These are phyloP conservation scores for Pyrenophora teres DNA, from an alignment of 2,329 filamentous ascomycete species.

Conservation along the genomic window DNA sequence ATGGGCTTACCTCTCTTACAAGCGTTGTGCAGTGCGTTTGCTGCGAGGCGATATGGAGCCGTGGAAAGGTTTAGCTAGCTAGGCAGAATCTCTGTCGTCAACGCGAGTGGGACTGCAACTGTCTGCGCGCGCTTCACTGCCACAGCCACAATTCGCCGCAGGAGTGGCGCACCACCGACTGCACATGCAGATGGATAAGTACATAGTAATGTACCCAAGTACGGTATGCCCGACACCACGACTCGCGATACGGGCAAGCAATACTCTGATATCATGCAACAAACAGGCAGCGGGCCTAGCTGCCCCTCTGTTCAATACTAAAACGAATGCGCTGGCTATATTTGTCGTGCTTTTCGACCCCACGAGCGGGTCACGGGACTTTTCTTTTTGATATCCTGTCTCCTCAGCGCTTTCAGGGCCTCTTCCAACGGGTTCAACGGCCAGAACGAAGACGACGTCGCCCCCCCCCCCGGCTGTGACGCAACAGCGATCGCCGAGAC, in stretches of 20 bases:
- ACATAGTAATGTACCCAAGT: too few species aligned
- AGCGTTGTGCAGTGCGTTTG: constrained; percentile 5
- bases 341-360: too few species aligned
- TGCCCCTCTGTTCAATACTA: neutral
- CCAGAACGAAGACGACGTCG: neutral
- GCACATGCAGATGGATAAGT: too few species aligned
- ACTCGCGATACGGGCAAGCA: too few species aligned
- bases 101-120: constrained; percentile 1
- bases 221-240: too few species aligned
- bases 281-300: too few species aligned
- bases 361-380: constrained; percentile 1
- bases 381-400: constrained; percentile 1
- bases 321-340: neutral
- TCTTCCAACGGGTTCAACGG: constrained; percentile 13
- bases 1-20: neutral
- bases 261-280: too few species aligned
- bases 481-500: constrained; percentile 8
- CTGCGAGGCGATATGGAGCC: constrained; percentile 29
- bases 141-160: constrained; percentile 4
- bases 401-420: neutral
- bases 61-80: neutral
- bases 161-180: neutral
- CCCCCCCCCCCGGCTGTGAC: constrained; percentile 4
- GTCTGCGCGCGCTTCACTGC: neutral
- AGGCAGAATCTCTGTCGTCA: constrained; percentile 8